Conservation (phyloP, 1,284 basidiomycete species). For the Thecaphora frezii region DNA sequence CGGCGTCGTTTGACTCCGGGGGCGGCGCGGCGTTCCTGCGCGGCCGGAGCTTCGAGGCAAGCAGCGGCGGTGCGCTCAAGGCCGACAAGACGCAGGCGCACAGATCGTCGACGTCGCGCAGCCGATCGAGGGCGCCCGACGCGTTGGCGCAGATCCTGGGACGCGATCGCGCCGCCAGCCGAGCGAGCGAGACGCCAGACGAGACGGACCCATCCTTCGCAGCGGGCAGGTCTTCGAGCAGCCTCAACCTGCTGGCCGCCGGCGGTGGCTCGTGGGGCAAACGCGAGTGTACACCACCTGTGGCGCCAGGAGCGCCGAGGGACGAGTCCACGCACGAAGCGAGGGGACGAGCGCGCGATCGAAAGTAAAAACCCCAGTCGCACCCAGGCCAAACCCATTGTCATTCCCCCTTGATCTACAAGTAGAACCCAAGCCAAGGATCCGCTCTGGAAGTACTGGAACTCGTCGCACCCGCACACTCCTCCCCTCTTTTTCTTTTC, state of each 20-base stretch:
- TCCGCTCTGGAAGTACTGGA: no score
- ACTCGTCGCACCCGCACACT: no score
- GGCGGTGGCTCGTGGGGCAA: no score
- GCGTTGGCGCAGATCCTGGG: constrained; percentile 36
- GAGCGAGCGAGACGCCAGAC: constrained; percentile 8
- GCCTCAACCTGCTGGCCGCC: not conserved
- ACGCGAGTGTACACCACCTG: no score
- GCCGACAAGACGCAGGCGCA: constrained; percentile 24
- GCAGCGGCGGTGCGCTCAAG: constrained; percentile 3
- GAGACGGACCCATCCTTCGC: not conserved
- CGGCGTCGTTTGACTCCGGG: constrained; percentile 16
- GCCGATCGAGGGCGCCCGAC: constrained; percentile 36
- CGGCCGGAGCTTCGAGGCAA: constrained; percentile 22
- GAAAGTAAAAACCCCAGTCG: no score
- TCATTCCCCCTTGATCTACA: no score
- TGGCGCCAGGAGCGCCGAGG: not conserved
- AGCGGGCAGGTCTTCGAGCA: not conserved
- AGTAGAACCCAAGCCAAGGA: no score
- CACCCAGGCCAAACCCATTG: no score
- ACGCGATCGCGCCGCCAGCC: constrained; percentile 22
- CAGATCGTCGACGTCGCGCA: constrained; percentile 26
- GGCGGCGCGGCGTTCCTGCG: constrained; percentile 8
- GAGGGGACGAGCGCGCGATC: constrained; percentile 23
- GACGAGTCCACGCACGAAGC: constrained; percentile 13
- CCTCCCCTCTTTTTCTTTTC: no score